These are phyloP conservation scores for Leccinum broughii DNA, from an alignment of 768 basidiomycete species.

Conservation along the genomic window DNA sequence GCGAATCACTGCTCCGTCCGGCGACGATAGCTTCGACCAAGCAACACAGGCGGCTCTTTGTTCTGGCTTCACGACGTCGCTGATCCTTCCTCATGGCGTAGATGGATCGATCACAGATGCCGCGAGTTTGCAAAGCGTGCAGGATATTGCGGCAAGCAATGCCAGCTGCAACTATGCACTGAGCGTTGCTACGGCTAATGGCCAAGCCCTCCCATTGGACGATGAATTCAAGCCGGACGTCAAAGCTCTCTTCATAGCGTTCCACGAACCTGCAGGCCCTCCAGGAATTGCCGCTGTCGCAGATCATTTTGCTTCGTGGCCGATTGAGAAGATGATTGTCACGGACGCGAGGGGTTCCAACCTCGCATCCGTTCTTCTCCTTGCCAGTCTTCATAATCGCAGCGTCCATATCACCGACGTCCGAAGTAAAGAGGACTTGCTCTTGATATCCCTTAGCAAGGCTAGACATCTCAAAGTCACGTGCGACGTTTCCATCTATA, in stretches of 20 bases:
- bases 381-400: slow-evolving; percentile 91
- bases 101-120: slow-evolving; percentile 66
- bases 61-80: slow-evolving; percentile 85
- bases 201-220: slow-evolving; percentile 61
- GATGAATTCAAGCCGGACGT: slow-evolving; percentile 79
- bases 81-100: slow-evolving; percentile 74
- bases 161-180: slow-evolving; percentile 81
- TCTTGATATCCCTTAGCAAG: slow-evolving; percentile 92
- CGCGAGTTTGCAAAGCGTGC: slow-evolving; percentile 65
- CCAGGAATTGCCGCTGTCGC: slow-evolving; percentile 75
- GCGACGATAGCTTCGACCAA: slow-evolving; percentile 54
- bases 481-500: slow-evolving; percentile 92
- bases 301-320: slow-evolving; percentile 88
- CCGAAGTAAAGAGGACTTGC: slow-evolving; percentile 79
- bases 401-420: slow-evolving; percentile 92
- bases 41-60: slow-evolving; percentile 82
- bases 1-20: slow-evolving; percentile 47
- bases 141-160: slow-evolving; percentile 56
- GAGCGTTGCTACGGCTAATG: slow-evolving; percentile 69
- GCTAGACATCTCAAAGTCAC: slow-evolving; percentile 92
- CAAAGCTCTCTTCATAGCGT: slow-evolving; percentile 86
- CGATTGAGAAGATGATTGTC: slow-evolving; percentile 86
- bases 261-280: slow-evolving; percentile 48
- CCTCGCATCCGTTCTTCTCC: slow-evolving; percentile 87
- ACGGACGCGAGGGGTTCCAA: slow-evolving; percentile 92